Conservation (phyloP, 768 basidiomycete species). For the Leucocoprinus sp. region DNA sequence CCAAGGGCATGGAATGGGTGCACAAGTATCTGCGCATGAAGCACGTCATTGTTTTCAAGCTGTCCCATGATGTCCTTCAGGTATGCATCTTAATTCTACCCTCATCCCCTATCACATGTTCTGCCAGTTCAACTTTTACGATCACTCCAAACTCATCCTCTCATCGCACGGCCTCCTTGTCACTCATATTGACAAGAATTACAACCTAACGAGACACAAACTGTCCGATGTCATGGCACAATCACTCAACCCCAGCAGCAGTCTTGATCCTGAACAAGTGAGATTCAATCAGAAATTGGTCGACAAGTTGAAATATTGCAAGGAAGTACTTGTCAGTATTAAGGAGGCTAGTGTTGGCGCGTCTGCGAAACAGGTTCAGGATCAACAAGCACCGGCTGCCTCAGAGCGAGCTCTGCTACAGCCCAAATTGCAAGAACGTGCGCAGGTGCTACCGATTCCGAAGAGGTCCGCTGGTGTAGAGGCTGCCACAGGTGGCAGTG, state of each 20-base stretch:
- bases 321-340: constrained; percentile 73
- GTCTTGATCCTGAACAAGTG: constrained; percentile 42
- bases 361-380: constrained; percentile 8
- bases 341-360: constrained; percentile 41
- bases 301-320: constrained; percentile 81
- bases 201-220: constrained; percentile 65
- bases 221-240: constrained; percentile 63
- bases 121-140: constrained; percentile 93
- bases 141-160: constrained; percentile 91
- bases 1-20: constrained; percentile 90
- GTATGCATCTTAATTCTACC: constrained; percentile 31
- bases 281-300: constrained; percentile 59
- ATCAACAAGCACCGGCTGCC: background rate
- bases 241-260: constrained; percentile 27
- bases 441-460: background rate
- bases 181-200: constrained; percentile 88
- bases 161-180: constrained; percentile 72
- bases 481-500: background rate
- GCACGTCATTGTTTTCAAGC: constrained; percentile 92
- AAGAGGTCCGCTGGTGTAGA: constrained; percentile 1
- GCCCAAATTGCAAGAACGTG: background rate
- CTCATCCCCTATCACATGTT: constrained; percentile 1
- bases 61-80: constrained; percentile 95
- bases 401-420: background rate
- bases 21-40: constrained; percentile 96